These are phyloP conservation scores for Turnera subulata DNA, from an alignment of 345 rosid species.

Conservation along the genomic window DNA sequence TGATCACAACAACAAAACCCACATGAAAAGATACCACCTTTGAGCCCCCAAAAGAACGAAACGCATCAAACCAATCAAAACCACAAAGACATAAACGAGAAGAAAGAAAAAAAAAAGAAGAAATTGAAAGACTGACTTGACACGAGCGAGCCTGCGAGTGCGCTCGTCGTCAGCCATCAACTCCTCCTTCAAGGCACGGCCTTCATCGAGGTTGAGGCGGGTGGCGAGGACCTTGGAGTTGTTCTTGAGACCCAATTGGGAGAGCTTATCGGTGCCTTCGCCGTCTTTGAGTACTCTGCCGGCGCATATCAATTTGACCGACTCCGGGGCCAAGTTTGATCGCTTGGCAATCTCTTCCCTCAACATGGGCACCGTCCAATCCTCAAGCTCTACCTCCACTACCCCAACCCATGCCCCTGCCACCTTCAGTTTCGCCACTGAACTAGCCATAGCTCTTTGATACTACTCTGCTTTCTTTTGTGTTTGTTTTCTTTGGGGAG, in stretches of 20 bases:
- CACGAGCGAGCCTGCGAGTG: constrained; percentile 53
- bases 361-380: constrained; percentile 71
- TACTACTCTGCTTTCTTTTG: too few relatives aligned
- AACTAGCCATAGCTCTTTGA: neutral
- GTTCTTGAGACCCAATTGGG: constrained; percentile 57
- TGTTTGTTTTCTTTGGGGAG: too few relatives aligned
- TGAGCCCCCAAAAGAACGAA: neutral
- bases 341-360: constrained; percentile 71
- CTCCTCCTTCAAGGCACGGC: constrained; percentile 46
- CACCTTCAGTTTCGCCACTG: constrained; percentile 71
- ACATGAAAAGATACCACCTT: too few relatives aligned
- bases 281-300: constrained; percentile 71
- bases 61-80: neutral
- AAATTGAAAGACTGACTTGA: constrained; percentile 51
- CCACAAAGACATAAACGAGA: neutral
- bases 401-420: constrained; percentile 87
- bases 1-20: neutral
- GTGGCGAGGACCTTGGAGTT: constrained; percentile 73
- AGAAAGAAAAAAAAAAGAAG: neutral
- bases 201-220: constrained; percentile 62
- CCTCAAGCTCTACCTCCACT: constrained; percentile 71
- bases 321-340: constrained; percentile 45
- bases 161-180: constrained; percentile 78
- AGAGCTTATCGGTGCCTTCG: constrained; percentile 46
- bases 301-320: constrained; percentile 70